phyloP scores from a whole-genome alignment of 106 monocot species.

The Apostasia shenzhenica region DNA sequence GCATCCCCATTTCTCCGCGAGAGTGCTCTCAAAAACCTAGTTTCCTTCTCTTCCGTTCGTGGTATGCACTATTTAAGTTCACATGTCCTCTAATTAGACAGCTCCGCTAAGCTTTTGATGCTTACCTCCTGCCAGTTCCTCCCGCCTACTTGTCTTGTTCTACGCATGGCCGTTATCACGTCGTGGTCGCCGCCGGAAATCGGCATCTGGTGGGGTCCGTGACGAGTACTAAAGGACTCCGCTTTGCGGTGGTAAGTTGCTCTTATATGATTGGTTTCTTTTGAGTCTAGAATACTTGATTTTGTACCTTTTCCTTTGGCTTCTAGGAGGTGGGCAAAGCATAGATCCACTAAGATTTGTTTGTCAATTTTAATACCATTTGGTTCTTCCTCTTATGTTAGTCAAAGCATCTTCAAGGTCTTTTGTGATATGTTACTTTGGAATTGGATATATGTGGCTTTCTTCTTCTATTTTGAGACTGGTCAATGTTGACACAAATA shows the following conservation, averaged over 20 bases:
- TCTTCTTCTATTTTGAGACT: neutral
- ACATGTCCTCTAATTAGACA: neutral
- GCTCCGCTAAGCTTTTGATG: neutral
- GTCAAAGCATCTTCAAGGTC: neutral
- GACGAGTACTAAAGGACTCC: conserved; percentile 16
- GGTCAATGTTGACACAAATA: too few relatives aligned
- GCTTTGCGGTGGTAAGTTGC: conserved; percentile 22
- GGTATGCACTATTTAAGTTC: neutral
- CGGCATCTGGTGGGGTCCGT: conserved; percentile 22
- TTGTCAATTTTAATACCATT: neutral
- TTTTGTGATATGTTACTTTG: conserved; percentile 5
- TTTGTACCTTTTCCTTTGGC: neutral
- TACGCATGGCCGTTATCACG: conserved; percentile 9
- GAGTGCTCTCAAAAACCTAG: conserved; percentile 7
- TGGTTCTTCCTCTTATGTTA: neutral
- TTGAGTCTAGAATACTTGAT: neutral
- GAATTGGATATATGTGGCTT: neutral
- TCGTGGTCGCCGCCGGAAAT: conserved; percentile 7
- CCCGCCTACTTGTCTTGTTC: neutral
- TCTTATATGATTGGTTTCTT: neutral
- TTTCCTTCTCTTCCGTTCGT: conserved; percentile 12
- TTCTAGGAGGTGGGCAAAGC: neutral
- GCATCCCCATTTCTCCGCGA: neutral
- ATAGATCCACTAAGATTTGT: neutral
- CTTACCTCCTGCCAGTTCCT: conserved; percentile 7